Evolutionary conservation across 495 filamentous ascomycete species (phyloP), one percentile per base, ranked within the genome.

Genomic region (Penicillium arizonense): DNA sequence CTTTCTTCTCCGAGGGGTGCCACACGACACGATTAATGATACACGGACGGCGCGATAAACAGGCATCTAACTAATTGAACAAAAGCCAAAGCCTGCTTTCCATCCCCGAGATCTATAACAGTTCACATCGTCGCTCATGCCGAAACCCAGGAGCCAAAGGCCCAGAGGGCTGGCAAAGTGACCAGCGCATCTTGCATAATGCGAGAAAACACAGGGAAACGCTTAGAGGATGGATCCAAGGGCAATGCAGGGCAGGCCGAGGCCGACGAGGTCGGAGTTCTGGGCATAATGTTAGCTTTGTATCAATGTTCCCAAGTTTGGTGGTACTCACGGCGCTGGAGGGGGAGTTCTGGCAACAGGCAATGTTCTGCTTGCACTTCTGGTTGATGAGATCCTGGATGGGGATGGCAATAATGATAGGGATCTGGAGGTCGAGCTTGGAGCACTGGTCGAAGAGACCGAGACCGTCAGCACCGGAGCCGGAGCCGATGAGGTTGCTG

Each of bases 361-460:
- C 76, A 58, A 73, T 72, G 62, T 70, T 74, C 68, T 75, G 72
- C 69, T 76, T 75, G 76, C 76, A 78, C 58, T 75, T 64, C 65
- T 59, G 64, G 62, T 76, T 65, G 56, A 77, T 47, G 26, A 78
- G 41, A 46, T 78, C 75, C 42, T 64, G 42, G 18, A 77, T 53
- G 28, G 67, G 64, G 30, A 70, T 41, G 18, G 39, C 52, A 20
- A 63, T 49, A 50, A 47, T 32, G 32, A 62, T 55, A 48, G 54
- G 50, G 52, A 65, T 47, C 38, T 59, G 47, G 14, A 68, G 34
- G 42, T 58, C 49, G 26, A 72, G 58, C 61, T 68, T 68, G 56
- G 67, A 66, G 67, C 69, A 72, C 64, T 72, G 57, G 34, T 72
- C 55, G 50, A 72, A 72, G 41, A 72, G 64, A 65, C 67, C 69